A percentile compares a stretch with the other conserved stretches of the same genome.
These are phyloP conservation scores for Triticum dicoccoides DNA, from an alignment of 176 grass and related monocot species.

Conservation along the genomic window DNA sequence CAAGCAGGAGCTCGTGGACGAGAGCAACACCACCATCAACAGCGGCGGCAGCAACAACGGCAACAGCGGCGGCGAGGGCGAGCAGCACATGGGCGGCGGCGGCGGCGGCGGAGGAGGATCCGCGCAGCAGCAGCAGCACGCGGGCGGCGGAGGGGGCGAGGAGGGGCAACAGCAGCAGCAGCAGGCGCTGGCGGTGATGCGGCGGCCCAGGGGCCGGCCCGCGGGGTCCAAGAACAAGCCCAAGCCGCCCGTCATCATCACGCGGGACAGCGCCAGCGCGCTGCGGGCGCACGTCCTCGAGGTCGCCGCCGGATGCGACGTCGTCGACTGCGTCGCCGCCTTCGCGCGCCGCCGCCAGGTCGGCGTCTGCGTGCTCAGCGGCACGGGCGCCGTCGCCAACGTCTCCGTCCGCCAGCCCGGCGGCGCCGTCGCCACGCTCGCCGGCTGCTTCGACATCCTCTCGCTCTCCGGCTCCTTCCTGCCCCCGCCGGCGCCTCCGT, in stretches of 20 bases:
- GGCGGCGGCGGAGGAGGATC: not conserved
- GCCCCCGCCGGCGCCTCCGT: constrained; percentile 66
- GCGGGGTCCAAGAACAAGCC: constrained; percentile 97
- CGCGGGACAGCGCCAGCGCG: constrained; percentile 83
- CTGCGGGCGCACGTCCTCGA: constrained; percentile 87
- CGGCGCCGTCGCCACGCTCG: constrained; percentile 51
- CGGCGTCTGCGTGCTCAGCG: constrained; percentile 84
- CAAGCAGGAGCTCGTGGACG: constrained; percentile 68
- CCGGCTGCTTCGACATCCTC: constrained; percentile 86
- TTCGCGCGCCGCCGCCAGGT: constrained; percentile 82
- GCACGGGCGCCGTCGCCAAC: constrained; percentile 67
- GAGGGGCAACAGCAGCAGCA: constrained; percentile 4
- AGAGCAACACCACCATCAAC: constrained; percentile 39
- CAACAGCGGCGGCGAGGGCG: constrained; percentile 38
- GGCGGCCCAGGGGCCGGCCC: constrained; percentile 72
- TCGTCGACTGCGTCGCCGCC: constrained; percentile 64
- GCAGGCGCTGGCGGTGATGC: constrained; percentile 23
- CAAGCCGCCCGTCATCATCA: constrained; percentile 96
- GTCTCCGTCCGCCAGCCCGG: constrained; percentile 62
- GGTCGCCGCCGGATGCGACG: constrained; percentile 83
- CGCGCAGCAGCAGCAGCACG: not conserved
- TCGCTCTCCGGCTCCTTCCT: constrained; percentile 89
- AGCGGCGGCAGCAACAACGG: constrained; percentile 50
- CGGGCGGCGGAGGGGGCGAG: not conserved
- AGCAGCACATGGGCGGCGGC: constrained; percentile 7